Percentiles rank a stretch among this genome's conserved stretches.
These are phyloP conservation scores for Rutstroemia sp. DNA, from an alignment of 2,329 filamentous ascomycete species.

Conservation along the genomic window DNA sequence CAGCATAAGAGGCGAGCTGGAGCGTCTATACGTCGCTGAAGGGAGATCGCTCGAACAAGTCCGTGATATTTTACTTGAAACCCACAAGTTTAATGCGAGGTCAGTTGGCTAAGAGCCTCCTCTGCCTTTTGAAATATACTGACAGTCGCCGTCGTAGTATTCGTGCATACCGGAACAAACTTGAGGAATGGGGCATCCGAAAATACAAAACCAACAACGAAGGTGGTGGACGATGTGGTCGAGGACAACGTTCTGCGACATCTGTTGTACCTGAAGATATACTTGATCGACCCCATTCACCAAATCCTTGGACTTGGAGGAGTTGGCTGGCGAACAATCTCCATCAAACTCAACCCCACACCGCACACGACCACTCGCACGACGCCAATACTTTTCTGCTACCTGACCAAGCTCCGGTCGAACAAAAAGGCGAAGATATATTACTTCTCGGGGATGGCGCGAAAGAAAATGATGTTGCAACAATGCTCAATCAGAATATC, in stretches of 20 bases:
- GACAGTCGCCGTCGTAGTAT: background rate
- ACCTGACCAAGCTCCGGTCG: background rate
- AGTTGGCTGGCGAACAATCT: background rate
- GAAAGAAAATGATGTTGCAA: background rate
- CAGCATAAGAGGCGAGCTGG: slow-evolving; percentile 13
- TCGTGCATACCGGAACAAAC: slow-evolving; percentile 13
- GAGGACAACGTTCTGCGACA: background rate
- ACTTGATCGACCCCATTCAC: background rate
- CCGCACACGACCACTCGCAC: background rate
- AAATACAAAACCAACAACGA: slow-evolving; percentile 11
- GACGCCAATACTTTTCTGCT: background rate
- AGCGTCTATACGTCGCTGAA: slow-evolving; percentile 14
- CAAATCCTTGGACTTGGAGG: background rate
- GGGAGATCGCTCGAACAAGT: slow-evolving; percentile 12
- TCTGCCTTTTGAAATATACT: background rate
- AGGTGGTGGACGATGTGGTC: background rate
- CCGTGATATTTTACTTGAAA: slow-evolving; percentile 9
- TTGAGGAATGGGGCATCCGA: slow-evolving; percentile 9
- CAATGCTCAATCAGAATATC: background rate
- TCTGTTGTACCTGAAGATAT: background rate
- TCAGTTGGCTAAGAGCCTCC: background rate
- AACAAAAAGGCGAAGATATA: too few species aligned
- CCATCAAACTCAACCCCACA: background rate
- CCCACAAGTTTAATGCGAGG: slow-evolving; percentile 16
- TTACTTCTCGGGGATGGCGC: too few species aligned